These are phyloP conservation scores for Scleromitrula shiraiana DNA, from an alignment of 2,329 filamentous ascomycete species.

Conservation along the genomic window DNA sequence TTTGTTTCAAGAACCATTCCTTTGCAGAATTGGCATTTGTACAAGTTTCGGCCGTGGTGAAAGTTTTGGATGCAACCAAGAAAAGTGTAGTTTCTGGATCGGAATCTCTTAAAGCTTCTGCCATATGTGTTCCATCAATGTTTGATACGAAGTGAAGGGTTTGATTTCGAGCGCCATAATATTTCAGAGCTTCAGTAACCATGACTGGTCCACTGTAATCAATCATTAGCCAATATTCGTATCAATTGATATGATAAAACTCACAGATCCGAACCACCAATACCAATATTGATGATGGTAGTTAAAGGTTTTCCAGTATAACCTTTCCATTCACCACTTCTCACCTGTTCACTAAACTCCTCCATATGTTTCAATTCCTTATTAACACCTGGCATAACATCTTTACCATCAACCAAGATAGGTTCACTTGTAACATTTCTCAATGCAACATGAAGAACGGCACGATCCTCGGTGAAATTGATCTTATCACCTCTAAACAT, in stretches of 20 bases:
- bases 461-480: conserved; percentile 96
- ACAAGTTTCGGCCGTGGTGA: conserved; percentile 94
- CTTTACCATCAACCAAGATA: conserved; percentile 79
- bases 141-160: conserved; percentile 98
- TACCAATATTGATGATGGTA: conserved; percentile 94
- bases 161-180: conserved; percentile 78
- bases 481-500: conserved; percentile 99
- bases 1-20: conserved; percentile 87
- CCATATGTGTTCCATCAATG: conserved; percentile 97
- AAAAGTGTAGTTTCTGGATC: conserved; percentile 98
- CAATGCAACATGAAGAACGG: conserved; percentile 91
- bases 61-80: conserved; percentile 97
- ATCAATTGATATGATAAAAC: conserved; percentile 32
- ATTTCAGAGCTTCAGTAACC: conserved; percentile 95
- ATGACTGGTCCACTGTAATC: conserved; percentile 84
- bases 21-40: conserved; percentile 98
- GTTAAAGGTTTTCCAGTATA: conserved; percentile 96
- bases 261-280: conserved; percentile 96
- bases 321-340: conserved; percentile 94
- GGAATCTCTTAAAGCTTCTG: conserved; percentile 80
- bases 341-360: conserved; percentile 91
- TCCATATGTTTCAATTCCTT: conserved; percentile 94
- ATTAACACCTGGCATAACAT: conserved; percentile 91
- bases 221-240: conserved; percentile 18
- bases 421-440: conserved; percentile 81